Evolutionary conservation across 805 yeast genomes (phyloP).

Genomic region (Candida piceae): DNA sequence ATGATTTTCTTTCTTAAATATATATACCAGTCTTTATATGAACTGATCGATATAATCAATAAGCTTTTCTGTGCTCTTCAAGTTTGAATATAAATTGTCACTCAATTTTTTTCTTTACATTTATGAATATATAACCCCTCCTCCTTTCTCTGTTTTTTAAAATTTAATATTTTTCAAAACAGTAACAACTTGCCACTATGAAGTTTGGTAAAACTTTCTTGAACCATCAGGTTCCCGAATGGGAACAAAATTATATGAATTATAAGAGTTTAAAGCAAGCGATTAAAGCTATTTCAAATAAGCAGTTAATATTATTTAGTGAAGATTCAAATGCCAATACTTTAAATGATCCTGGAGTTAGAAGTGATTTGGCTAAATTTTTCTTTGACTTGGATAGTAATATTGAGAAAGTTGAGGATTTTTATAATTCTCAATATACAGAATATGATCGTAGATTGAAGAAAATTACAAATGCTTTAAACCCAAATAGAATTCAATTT

Average conservation of each 20-base stretch:
- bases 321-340: slow-evolving; percentile 27
- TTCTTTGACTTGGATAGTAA: slow-evolving; percentile 76
- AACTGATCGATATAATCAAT: no score
- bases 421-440: slow-evolving; percentile 64
- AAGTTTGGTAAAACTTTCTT: slow-evolving; percentile 77
- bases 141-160: background rate
- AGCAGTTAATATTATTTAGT: slow-evolving; percentile 32
- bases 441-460: slow-evolving; percentile 72
- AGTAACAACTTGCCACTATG: no score
- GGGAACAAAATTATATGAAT: slow-evolving; percentile 79
- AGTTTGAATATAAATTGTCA: no score
- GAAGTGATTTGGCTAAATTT: slow-evolving; percentile 53
- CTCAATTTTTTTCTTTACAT: no score
- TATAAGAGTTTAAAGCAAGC: slow-evolving; percentile 79
- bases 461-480: slow-evolving; percentile 38
- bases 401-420: slow-evolving; percentile 74
- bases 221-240: slow-evolving; percentile 90
- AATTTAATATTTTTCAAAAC: no score
- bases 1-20: no score
- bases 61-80: no score
- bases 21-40: no score
- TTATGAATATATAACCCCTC: background rate
- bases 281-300: slow-evolving; percentile 57
- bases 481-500: slow-evolving; percentile 21
- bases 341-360: slow-evolving; percentile 38